phyloP scores from a whole-genome alignment of 1,284 basidiomycete genomes.

The Naganishia sp. region DNA sequence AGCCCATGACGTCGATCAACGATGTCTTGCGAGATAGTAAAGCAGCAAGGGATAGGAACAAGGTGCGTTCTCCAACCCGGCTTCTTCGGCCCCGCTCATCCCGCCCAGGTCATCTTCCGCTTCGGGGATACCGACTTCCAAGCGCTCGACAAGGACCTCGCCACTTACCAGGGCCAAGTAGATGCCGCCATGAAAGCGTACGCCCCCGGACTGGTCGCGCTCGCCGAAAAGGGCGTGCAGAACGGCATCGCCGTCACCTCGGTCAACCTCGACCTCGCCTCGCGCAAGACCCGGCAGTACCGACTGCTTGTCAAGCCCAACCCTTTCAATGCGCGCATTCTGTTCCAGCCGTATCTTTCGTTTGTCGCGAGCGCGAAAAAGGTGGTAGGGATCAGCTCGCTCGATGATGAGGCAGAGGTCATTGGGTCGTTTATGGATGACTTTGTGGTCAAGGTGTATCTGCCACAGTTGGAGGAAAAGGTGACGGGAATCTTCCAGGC shows the following conservation, averaged over 20 bases:
- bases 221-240: constrained; percentile 24
- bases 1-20: constrained; percentile 89
- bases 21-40: constrained; percentile 86
- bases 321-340: constrained; percentile 88
- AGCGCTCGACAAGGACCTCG: constrained; percentile 66
- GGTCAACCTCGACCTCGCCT: constrained; percentile 57
- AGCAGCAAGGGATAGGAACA: constrained; percentile 71
- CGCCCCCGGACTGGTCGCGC: constrained; percentile 74
- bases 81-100: constrained; percentile 51
- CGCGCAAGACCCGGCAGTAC: constrained; percentile 66
- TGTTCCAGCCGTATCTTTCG: constrained; percentile 88
- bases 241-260: constrained; percentile 24
- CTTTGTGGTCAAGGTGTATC: constrained; percentile 88
- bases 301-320: constrained; percentile 84
- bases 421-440: constrained; percentile 77
- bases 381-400: constrained; percentile 69
- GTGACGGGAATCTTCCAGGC: constrained; percentile 84
- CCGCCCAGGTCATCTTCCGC: constrained; percentile 73
- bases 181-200: constrained; percentile 81
- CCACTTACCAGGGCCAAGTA: constrained; percentile 79
- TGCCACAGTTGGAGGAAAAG: constrained; percentile 94
- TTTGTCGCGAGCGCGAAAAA: constrained; percentile 73
- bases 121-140: constrained; percentile 85
- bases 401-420: constrained; percentile 65
- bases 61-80: constrained; percentile 58